These are phyloP conservation scores for Pseudogymnoascus sp. DNA, from an alignment of 2,329 filamentous ascomycete species.

Conservation along the genomic window DNA sequence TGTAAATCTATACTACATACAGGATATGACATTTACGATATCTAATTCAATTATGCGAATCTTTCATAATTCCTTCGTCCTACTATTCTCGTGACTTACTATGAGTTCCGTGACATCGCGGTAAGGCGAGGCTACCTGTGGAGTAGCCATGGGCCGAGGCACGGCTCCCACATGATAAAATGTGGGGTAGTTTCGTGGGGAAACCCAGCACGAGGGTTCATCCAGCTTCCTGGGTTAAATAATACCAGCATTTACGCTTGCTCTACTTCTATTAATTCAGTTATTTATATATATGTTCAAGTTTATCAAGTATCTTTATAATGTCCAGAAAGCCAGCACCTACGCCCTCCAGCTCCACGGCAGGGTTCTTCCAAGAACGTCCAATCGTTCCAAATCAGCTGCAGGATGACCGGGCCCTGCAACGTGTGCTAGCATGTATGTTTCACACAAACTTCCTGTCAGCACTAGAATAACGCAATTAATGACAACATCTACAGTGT, in stretches of 20 bases:
- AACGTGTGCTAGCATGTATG: conserved; percentile 43
- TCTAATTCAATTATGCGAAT: conserved; percentile 1
- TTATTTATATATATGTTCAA: neutral
- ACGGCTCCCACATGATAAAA: neutral
- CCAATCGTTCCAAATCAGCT: conserved; percentile 48
- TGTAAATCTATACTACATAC: conserved; percentile 3
- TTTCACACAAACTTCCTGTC: conserved; percentile 2
- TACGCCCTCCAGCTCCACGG: conserved; percentile 29
- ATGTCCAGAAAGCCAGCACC: neutral
- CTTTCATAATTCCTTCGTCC: neutral
- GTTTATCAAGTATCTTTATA: neutral
- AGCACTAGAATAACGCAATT: conserved; percentile 15
- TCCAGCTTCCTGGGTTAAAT: neutral
- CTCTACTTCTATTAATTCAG: neutral
- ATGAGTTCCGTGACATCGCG: neutral
- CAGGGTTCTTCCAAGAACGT: conserved; percentile 48
- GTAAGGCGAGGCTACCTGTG: neutral
- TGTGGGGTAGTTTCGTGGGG: conserved; percentile 1
- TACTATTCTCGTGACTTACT: neutral
- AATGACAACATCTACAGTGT: conserved; percentile 19
- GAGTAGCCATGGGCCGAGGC: neutral
- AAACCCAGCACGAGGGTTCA: neutral
- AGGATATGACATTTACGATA: conserved; percentile 4
- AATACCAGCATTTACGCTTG: neutral
- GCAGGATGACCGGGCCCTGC: conserved; percentile 44